phyloP scores from a whole-genome alignment of 2,329 filamentous ascomycete species.

The Pseudogymnoascus sp. region DNA sequence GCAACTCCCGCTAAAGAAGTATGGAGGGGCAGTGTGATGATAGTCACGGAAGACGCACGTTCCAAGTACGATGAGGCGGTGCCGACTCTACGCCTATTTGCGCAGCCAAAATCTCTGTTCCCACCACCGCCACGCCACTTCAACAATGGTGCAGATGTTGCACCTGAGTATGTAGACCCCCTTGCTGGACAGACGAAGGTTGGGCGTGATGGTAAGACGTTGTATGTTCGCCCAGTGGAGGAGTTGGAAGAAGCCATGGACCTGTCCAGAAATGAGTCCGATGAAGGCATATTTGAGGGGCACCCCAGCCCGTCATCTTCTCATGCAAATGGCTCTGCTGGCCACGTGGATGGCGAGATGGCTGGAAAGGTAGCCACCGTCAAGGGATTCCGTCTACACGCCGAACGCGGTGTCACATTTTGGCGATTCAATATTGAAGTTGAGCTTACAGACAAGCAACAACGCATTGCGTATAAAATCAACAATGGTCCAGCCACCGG shows the following conservation, averaged over 20 bases:
- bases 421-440: slow-evolving; percentile 96
- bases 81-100: slow-evolving; percentile 76
- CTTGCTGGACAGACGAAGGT: slow-evolving; percentile 82
- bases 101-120: slow-evolving; percentile 75
- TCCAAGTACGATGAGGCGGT: slow-evolving; percentile 73
- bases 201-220: slow-evolving; percentile 73
- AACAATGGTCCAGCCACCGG: slow-evolving; percentile 81
- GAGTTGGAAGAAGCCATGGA: slow-evolving; percentile 73
- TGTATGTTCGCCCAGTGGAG: slow-evolving; percentile 86
- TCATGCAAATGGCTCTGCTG: slow-evolving; percentile 47
- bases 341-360: slow-evolving; percentile 68
- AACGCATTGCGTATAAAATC: slow-evolving; percentile 90
- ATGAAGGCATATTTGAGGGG: slow-evolving; percentile 75
- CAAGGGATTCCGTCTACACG: slow-evolving; percentile 71
- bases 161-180: slow-evolving; percentile 81
- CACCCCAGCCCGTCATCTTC: slow-evolving; percentile 48
- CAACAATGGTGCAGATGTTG: slow-evolving; percentile 54
- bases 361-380: slow-evolving; percentile 77
- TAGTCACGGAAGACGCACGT: slow-evolving; percentile 78
- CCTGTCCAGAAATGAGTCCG: slow-evolving; percentile 70
- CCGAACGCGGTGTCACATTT: slow-evolving; percentile 83
- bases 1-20: slow-evolving; percentile 54
- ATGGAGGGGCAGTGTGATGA: slow-evolving; percentile 93
- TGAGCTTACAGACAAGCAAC: slow-evolving; percentile 69
- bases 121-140: slow-evolving; percentile 69